Evolutionary conservation across 768 basidiomycete genomes (phyloP).

Genomic region (Jaapia argillacea): DNA sequence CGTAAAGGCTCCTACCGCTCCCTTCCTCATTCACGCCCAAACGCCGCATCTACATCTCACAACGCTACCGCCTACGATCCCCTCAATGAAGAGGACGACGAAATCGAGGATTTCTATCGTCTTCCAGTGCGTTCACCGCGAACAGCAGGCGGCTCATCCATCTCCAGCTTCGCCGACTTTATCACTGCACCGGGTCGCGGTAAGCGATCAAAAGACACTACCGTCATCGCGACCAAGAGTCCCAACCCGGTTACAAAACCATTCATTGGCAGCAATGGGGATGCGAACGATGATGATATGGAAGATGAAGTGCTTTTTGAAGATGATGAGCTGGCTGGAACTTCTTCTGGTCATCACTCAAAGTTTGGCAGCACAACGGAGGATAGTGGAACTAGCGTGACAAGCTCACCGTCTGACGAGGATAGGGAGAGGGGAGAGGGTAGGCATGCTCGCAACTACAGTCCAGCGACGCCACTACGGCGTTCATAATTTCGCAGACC

Average conservation of each 20-base stretch:
- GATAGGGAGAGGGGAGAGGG: too few species aligned
- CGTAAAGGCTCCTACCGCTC: conserved; percentile 85
- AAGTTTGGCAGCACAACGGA: conserved; percentile 15
- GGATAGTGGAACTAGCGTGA: conserved; percentile 5
- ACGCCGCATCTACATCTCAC: conserved; percentile 25
- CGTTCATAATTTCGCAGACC: too few species aligned
- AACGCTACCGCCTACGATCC: conserved; percentile 24
- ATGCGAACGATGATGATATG: conserved; percentile 31
- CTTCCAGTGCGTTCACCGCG: conserved; percentile 43
- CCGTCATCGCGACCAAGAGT: too few species aligned
- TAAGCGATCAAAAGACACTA: too few species aligned
- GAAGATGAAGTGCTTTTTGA: conserved; percentile 50
- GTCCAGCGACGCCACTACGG: too few species aligned
- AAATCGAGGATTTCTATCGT: conserved; percentile 59
- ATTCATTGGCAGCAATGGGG: conserved; percentile 2
- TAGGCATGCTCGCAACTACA: too few species aligned
- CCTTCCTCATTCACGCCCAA: conserved; percentile 40
- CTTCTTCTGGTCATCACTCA: conserved; percentile 11
- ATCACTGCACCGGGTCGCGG: conserved; percentile 41
- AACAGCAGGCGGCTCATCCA: conserved; percentile 12
- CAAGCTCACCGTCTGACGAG: too few species aligned
- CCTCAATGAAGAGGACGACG: conserved; percentile 52
- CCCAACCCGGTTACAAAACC: too few species aligned
- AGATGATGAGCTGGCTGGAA: conserved; percentile 45
- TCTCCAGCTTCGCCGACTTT: conserved; percentile 48